These are phyloP conservation scores for Microthyrium microscopicum DNA, from an alignment of 2,329 filamentous ascomycete species.

Conservation along the genomic window DNA sequence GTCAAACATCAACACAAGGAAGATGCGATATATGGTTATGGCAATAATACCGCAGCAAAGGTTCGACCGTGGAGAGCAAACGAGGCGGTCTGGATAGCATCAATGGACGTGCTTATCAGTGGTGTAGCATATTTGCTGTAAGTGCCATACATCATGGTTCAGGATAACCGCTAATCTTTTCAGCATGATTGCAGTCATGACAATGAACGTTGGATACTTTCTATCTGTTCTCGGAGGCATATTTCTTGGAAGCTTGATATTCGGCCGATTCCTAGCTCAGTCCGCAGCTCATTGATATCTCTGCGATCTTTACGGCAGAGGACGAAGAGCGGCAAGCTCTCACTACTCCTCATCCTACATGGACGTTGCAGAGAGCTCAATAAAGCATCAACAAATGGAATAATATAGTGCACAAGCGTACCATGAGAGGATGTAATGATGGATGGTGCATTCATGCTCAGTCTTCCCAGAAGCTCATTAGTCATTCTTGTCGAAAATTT, in stretches of 20 bases:
- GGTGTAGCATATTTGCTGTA: slow-evolving; percentile 74
- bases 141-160: slow-evolving; percentile 24
- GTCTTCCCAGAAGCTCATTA: too few relatives aligned
- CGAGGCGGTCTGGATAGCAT: slow-evolving; percentile 25
- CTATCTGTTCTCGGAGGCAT: slow-evolving; percentile 59
- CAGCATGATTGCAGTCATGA: slow-evolving; percentile 89
- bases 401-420: too few relatives aligned
- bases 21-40: slow-evolving; percentile 4
- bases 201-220: slow-evolving; percentile 73
- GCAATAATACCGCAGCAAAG: slow-evolving; percentile 1
- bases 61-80: slow-evolving; percentile 6
- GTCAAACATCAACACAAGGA: not conserved
- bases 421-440: too few relatives aligned
- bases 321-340: too few relatives aligned
- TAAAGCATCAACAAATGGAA: too few relatives aligned
- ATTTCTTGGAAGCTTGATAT: slow-evolving; percentile 65
- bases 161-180: not conserved
- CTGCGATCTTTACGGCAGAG: too few relatives aligned
- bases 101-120: slow-evolving; percentile 53
- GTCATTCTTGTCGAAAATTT: too few relatives aligned
- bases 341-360: too few relatives aligned
- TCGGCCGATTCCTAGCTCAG: slow-evolving; percentile 4
- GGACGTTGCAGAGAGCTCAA: too few relatives aligned
- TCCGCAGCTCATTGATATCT: slow-evolving; percentile 5
- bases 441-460: too few relatives aligned